These are phyloP conservation scores for Gossypium mustelinum DNA, from an alignment of 345 rosid genomes.

Conservation along the genomic window DNA sequence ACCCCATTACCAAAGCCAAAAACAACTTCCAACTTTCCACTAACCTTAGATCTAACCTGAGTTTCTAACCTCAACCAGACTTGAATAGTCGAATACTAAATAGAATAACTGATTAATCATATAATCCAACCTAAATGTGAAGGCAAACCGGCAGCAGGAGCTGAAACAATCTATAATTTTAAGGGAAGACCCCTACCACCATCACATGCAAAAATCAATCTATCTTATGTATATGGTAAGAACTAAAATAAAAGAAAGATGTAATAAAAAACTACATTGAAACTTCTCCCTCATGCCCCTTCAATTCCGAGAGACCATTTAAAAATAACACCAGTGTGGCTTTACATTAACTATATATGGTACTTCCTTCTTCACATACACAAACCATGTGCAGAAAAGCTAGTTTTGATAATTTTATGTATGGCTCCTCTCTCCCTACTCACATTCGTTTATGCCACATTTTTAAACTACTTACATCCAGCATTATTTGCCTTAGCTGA, in stretches of 20 bases:
- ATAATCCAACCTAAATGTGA: neutral
- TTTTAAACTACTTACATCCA: neutral
- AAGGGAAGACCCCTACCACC: neutral
- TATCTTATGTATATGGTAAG: neutral
- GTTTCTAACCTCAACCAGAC: neutral
- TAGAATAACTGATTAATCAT: neutral
- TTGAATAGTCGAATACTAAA: neutral
- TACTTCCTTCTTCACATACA: no score
- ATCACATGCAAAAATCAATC: no score
- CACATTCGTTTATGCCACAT: no score
- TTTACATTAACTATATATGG: no score
- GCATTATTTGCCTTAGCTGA: neutral
- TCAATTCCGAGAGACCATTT: no score
- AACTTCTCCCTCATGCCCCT: no score
- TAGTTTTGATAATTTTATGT: no score
- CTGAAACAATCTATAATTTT: neutral
- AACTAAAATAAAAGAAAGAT: neutral
- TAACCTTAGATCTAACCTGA: neutral
- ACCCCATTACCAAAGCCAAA: neutral
- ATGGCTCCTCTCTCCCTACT: no score
- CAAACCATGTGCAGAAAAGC: no score
- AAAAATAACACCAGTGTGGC: no score
- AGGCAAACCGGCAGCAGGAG: neutral
- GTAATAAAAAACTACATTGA: no score
- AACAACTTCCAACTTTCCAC: neutral